Conservation (phyloP, 176 grass and related monocot species). For the Oryza coarctata region DNA sequence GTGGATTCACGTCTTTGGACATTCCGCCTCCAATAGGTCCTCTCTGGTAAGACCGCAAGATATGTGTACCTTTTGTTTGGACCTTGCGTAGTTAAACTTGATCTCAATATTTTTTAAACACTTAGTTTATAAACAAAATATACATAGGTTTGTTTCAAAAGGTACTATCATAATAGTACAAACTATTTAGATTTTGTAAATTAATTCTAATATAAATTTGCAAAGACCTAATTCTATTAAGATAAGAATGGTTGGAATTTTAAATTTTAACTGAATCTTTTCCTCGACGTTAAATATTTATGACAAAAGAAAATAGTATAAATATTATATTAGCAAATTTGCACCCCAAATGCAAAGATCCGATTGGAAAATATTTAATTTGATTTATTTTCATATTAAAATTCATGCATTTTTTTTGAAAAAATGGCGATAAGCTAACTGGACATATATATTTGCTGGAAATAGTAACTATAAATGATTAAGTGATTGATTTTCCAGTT, state of each 20-base stretch:
- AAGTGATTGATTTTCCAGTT: neutral
- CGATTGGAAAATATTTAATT: neutral
- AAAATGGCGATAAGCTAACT: neutral
- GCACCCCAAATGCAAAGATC: too few species aligned
- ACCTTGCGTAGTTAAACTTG: too few species aligned
- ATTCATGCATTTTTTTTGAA: neutral
- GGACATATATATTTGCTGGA: neutral
- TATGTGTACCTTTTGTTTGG: neutral
- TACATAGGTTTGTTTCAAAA: too few species aligned
- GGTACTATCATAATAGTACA: too few species aligned
- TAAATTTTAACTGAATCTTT: too few species aligned
- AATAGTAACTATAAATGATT: neutral
- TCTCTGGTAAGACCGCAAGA: constrained; percentile 49
- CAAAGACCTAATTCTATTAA: too few species aligned
- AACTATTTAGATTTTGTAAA: too few species aligned
- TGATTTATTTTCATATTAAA: neutral
- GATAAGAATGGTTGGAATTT: too few species aligned
- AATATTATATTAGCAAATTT: neutral
- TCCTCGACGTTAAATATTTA: neutral
- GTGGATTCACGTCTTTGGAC: constrained; percentile 64
- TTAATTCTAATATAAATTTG: neutral
- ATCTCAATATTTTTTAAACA: too few species aligned
- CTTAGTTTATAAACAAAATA: neutral
- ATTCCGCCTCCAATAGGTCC: constrained; percentile 57
- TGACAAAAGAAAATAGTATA: neutral